Evolutionary conservation across 306 rosid species (phyloP).

Genomic region (Quercus bicolor): DNA sequence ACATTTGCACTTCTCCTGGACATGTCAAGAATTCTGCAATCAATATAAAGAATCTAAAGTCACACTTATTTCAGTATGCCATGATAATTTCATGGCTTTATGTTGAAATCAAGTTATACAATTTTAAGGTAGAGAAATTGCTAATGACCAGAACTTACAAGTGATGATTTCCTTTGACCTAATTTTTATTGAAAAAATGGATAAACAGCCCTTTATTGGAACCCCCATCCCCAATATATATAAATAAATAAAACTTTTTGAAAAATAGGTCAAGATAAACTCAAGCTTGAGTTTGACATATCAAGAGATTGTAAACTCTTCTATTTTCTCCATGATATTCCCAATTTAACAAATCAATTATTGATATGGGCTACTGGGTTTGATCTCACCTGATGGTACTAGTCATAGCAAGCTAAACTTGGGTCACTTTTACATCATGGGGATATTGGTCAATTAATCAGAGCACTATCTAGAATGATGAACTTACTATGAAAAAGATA

Average conservation of each 20-base stretch:
- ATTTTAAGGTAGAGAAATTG: too few relatives aligned
- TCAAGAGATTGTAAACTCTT: not conserved
- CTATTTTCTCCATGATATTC: not conserved
- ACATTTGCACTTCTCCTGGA: not conserved
- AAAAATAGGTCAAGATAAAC: not conserved
- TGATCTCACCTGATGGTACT: not conserved
- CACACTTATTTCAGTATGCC: not conserved
- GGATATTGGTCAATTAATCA: constrained; percentile 4
- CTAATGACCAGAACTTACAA: too few relatives aligned
- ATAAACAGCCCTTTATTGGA: too few relatives aligned
- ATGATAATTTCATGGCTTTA: too few relatives aligned
- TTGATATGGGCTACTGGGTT: not conserved
- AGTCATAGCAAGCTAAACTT: not conserved
- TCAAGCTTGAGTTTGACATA: not conserved
- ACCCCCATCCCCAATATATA: too few relatives aligned
- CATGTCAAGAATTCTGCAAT: not conserved
- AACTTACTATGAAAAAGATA: constrained; percentile 61
- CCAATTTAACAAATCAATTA: not conserved
- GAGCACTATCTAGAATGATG: not conserved
- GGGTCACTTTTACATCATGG: not conserved
- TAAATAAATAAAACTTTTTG: too few relatives aligned
- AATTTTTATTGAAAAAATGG: too few relatives aligned
- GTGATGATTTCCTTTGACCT: too few relatives aligned
- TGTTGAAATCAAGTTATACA: too few relatives aligned
- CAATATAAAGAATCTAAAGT: not conserved